phyloP scores from a whole-genome alignment of 257 asterid genomes.

The Penstemon barbatus region DNA sequence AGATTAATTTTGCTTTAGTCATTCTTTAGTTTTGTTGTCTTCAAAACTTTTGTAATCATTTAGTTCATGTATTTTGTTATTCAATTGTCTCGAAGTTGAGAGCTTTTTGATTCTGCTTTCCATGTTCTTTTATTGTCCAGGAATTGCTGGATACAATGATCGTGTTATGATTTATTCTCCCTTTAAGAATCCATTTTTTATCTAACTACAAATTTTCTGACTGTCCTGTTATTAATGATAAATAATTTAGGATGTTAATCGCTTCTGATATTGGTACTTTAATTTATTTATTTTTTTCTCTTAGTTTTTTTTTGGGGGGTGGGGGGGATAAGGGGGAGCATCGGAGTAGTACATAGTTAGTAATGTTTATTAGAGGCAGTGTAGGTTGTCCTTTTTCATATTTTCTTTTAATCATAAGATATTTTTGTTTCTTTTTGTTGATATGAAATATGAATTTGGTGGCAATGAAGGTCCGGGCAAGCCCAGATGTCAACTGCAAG shows the following conservation, averaged over 20 bases:
- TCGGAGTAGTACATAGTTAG: too few relatives aligned
- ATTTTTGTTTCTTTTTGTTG: conserved; percentile 11
- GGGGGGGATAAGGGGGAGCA: not conserved
- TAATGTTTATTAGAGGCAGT: too few relatives aligned
- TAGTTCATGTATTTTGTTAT: conserved; percentile 25
- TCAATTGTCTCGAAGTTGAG: conserved; percentile 12
- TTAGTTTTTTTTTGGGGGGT: too few relatives aligned
- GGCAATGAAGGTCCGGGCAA: conserved; percentile 62
- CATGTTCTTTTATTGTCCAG: not conserved
- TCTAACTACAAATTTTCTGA: not conserved
- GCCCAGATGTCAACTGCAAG: conserved; percentile 70
- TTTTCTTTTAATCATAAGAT: conserved; percentile 6
- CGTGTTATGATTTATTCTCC: too few relatives aligned
- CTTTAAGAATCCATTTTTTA: too few relatives aligned
- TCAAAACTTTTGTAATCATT: not conserved
- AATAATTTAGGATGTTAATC: too few relatives aligned
- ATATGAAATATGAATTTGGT: conserved; percentile 31
- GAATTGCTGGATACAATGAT: too few relatives aligned
- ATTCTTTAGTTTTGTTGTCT: not conserved
- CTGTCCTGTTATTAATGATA: too few relatives aligned
- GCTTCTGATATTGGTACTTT: too few relatives aligned
- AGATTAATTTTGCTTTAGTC: conserved; percentile 19
- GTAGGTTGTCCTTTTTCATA: not conserved
- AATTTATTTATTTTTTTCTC: too few relatives aligned
- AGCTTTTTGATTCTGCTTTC: conserved; percentile 11